Percentiles rank a stretch among this genome's conserved stretches.
phyloP scores from a whole-genome alignment of 257 asterid genomes.

The Jacaranda mimosifolia region DNA sequence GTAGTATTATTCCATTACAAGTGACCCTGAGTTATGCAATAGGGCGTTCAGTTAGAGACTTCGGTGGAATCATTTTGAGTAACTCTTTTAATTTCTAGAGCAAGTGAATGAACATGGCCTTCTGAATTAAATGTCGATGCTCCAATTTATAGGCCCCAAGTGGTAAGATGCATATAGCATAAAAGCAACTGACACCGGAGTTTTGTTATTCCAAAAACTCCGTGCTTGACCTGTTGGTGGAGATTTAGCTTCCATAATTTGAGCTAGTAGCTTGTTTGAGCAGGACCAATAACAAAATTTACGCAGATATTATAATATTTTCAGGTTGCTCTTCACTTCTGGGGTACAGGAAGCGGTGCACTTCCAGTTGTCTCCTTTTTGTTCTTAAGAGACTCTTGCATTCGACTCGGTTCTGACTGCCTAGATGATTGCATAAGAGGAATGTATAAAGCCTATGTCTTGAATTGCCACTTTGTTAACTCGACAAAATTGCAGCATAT shows the following conservation, averaged over 20 bases:
- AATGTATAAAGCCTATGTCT: conserved; percentile 88
- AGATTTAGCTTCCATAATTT: conserved; percentile 22
- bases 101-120: conserved; percentile 25
- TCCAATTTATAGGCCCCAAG: conserved; percentile 13
- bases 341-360: conserved; percentile 96
- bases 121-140: neutral
- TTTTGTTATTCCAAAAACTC: conserved; percentile 14
- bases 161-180: conserved; percentile 15
- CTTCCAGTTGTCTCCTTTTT: conserved; percentile 90
- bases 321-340: conserved; percentile 94
- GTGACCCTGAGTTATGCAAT: conserved; percentile 6
- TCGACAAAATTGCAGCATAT: conserved; percentile 86
- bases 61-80: neutral
- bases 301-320: conserved; percentile 27
- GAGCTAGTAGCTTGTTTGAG: conserved; percentile 20
- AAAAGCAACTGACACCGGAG: conserved; percentile 22
- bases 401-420: conserved; percentile 83
- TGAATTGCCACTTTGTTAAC: conserved; percentile 82
- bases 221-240: conserved; percentile 10
- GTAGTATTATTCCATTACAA: neutral
- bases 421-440: conserved; percentile 89
- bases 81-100: neutral
- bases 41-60: conserved; percentile 9
- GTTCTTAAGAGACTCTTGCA: conserved; percentile 82
- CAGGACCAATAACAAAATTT: conserved; percentile 11